Evolutionary conservation across 805 yeast genomes (phyloP).

Genomic region (Zygoascus flipseniorum): DNA sequence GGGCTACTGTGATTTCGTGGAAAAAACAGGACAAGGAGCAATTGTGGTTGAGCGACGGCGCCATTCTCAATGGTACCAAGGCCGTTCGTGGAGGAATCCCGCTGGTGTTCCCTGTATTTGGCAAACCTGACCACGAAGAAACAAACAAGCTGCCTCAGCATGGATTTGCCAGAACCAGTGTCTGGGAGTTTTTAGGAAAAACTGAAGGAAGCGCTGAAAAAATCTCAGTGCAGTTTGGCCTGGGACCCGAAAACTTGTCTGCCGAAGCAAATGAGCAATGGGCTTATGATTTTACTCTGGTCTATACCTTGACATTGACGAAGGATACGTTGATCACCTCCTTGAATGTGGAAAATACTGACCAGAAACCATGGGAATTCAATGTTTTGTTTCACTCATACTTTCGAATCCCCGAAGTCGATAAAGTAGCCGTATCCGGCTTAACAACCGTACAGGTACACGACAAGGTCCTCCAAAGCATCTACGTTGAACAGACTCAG

Average conservation of each 20-base stretch:
- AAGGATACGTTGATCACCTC: conserved; percentile 53
- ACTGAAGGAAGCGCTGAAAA: conserved; percentile 43
- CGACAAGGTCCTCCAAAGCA: conserved; percentile 64
- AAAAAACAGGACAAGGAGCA: conserved; percentile 61
- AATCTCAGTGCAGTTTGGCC: conserved; percentile 81
- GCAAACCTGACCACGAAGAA: conserved; percentile 38
- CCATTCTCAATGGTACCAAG: conserved; percentile 81
- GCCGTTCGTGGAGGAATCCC: conserved; percentile 98
- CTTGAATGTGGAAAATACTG: conserved; percentile 71
- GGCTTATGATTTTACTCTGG: conserved; percentile 68
- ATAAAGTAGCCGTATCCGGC: conserved; percentile 69
- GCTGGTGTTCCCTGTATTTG: conserved; percentile 81
- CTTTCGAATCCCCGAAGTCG: conserved; percentile 64
- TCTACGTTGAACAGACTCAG: conserved; percentile 28
- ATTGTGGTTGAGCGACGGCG: conserved; percentile 56
- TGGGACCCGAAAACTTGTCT: conserved; percentile 77
- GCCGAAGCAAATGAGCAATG: conserved; percentile 51
- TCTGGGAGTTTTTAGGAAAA: conserved; percentile 94
- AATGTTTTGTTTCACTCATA: conserved; percentile 95
- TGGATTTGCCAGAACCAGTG: conserved; percentile 86
- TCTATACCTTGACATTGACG: conserved; percentile 58
- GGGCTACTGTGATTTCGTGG: conserved; percentile 90
- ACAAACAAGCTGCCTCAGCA: conserved; percentile 82
- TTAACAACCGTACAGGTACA: conserved; percentile 61
- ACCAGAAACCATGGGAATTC: conserved; percentile 61